Conservation (phyloP, 1,284 basidiomycete species). For the Paramarasmius palmivorus region DNA sequence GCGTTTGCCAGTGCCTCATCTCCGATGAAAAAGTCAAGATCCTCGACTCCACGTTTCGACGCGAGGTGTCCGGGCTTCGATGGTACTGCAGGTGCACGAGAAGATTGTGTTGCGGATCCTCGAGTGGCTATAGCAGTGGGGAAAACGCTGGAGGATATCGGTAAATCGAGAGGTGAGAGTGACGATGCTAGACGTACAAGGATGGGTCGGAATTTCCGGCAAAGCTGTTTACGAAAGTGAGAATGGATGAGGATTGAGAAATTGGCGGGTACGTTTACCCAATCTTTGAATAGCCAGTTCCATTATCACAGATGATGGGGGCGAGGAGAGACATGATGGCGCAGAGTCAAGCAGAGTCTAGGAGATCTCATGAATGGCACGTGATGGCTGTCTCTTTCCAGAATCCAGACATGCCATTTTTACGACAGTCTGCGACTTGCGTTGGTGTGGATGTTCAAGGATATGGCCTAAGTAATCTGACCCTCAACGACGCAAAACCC, state of each 20-base stretch:
- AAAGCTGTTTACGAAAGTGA: constrained; percentile 59
- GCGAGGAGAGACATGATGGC: constrained; percentile 77
- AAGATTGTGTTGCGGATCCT: constrained; percentile 60
- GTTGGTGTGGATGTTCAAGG: too few relatives aligned
- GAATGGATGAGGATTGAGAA: not conserved
- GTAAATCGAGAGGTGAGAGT: not conserved
- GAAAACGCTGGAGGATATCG: constrained; percentile 64
- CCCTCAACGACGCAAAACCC: too few relatives aligned
- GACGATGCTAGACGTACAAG: constrained; percentile 59
- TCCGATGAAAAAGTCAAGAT: constrained; percentile 99
- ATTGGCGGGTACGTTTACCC: constrained; percentile 59
- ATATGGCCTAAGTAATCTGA: too few relatives aligned
- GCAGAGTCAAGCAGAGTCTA: not conserved
- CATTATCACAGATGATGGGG: constrained; percentile 96
- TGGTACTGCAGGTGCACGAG: constrained; percentile 75
- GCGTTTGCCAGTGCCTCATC: constrained; percentile 96
- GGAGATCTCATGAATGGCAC: too few relatives aligned
- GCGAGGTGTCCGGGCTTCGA: constrained; percentile 92
- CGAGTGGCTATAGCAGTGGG: constrained; percentile 95
- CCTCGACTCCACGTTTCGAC: constrained; percentile 96
- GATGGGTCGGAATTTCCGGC: constrained; percentile 99
- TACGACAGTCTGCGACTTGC: too few relatives aligned
- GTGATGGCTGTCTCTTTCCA: too few relatives aligned
- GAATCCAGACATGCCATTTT: too few relatives aligned
- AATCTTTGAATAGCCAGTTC: constrained; percentile 98